phyloP scores from a whole-genome alignment of 164 flowering plant species.

The Platanus orientalis region DNA sequence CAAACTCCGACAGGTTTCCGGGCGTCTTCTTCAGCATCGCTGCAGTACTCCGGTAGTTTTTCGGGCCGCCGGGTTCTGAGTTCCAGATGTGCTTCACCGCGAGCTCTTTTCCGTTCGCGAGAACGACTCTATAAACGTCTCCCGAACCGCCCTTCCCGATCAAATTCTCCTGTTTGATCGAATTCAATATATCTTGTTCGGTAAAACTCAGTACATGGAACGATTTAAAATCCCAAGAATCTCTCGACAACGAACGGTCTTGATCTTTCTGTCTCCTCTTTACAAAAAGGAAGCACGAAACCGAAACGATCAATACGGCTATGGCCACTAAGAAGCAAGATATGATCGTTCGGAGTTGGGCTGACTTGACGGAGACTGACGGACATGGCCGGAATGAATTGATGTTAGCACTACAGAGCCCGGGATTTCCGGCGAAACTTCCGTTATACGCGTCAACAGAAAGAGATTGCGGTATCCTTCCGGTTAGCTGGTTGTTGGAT shows the following conservation, averaged over 20 bases:
- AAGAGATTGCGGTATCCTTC: constrained; percentile 51
- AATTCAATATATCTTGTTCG: constrained; percentile 65
- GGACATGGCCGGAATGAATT: constrained; percentile 39
- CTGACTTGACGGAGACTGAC: constrained; percentile 24
- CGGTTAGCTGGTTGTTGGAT: constrained; percentile 52
- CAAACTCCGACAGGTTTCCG: constrained; percentile 38
- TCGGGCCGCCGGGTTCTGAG: constrained; percentile 5
- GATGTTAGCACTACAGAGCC: constrained; percentile 49
- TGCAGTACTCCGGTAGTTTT: constrained; percentile 21
- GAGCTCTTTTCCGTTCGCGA: constrained; percentile 46
- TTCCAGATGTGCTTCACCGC: constrained; percentile 68
- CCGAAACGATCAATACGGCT: constrained; percentile 19
- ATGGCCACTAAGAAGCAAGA: constrained; percentile 34
- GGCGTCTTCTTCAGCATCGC: constrained; percentile 35
- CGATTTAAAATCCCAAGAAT: constrained; percentile 76
- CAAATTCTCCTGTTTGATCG: constrained; percentile 60
- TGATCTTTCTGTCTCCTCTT: constrained; percentile 27
- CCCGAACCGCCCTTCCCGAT: constrained; percentile 91
- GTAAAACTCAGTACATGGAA: constrained; percentile 61
- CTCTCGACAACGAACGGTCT: constrained; percentile 36
- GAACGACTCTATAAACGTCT: constrained; percentile 51
- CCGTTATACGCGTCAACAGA: constrained; percentile 42
- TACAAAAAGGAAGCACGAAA: constrained; percentile 29
- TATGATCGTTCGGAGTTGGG: constrained; percentile 29
- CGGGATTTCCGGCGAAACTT: constrained; percentile 60